phyloP scores from a whole-genome alignment of 2,329 filamentous ascomycete species.

The Fusarium nodosum region DNA sequence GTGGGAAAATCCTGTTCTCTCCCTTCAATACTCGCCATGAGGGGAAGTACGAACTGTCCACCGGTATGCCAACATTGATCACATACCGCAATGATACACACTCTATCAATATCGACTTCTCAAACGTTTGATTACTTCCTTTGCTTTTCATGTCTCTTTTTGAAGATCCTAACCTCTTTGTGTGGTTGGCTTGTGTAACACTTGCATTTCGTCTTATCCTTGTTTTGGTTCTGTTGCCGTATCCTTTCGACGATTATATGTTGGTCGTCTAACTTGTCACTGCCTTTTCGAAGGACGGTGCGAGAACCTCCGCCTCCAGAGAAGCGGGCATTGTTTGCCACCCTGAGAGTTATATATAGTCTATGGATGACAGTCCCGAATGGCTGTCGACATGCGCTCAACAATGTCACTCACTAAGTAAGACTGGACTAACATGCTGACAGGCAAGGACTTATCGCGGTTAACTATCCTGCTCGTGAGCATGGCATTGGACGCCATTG shows the following conservation, averaged over 20 bases:
- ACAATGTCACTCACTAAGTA: background rate
- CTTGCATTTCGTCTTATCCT: background rate
- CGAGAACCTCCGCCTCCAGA: background rate
- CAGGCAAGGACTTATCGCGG: constrained; percentile 91
- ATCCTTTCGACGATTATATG: background rate
- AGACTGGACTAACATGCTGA: constrained; percentile 31
- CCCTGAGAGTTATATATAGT: background rate
- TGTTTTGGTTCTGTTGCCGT: background rate
- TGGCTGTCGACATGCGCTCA: background rate
- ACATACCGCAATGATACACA: background rate
- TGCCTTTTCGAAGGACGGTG: background rate
- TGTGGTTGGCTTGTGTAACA: constrained; percentile 5
- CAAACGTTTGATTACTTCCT: background rate
- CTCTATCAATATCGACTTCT: background rate
- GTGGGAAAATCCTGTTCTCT: background rate
- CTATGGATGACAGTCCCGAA: background rate
- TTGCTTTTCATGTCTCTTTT: background rate
- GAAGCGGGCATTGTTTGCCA: constrained; percentile 1
- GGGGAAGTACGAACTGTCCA: background rate
- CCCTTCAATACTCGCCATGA: background rate
- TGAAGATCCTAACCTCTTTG: background rate
- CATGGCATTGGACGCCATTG: constrained; percentile 86
- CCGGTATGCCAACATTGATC: background rate
- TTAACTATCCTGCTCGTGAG: constrained; percentile 92
- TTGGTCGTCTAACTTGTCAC: constrained; percentile 11